Evolutionary conservation across 1,139 yeast species (phyloP).

Genomic region (Pichia sp.): DNA sequence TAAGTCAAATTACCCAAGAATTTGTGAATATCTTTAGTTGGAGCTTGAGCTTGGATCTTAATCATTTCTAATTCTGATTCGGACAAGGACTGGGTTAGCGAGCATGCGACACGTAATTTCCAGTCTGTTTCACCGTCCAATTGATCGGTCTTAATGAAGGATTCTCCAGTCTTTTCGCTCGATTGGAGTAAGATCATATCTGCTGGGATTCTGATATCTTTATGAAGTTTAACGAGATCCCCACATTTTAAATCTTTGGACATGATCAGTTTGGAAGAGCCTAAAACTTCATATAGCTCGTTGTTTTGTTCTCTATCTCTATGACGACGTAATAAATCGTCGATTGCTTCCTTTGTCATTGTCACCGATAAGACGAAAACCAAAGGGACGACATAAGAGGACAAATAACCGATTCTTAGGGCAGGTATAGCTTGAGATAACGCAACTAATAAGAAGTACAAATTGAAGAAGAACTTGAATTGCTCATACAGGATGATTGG

Average conservation of each 20-base stretch:
- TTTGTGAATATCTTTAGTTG: constrained; percentile 78
- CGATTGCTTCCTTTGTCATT: constrained; percentile 94
- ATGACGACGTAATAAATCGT: constrained; percentile 86
- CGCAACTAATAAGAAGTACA: constrained; percentile 90
- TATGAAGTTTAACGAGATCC: constrained; percentile 76
- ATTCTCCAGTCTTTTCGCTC: constrained; percentile 80
- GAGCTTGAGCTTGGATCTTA: constrained; percentile 68
- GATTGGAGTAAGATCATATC: constrained; percentile 85
- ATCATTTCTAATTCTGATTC: constrained; percentile 44
- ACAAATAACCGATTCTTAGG: constrained; percentile 86
- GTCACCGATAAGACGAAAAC: constrained; percentile 92
- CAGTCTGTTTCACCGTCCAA: constrained; percentile 99
- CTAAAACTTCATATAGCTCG: constrained; percentile 74
- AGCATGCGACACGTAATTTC: constrained; percentile 82
- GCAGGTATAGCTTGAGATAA: constrained; percentile 92
- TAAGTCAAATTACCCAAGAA: constrained; percentile 71
- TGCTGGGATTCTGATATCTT: constrained; percentile 89
- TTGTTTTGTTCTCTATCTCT: constrained; percentile 88
- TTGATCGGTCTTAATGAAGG: constrained; percentile 95
- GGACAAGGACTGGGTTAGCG: constrained; percentile 62
- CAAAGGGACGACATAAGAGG: constrained; percentile 91
- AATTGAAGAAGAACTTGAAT: constrained; percentile 93
- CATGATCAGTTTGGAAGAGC: constrained; percentile 47
- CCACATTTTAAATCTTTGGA: constrained; percentile 80
- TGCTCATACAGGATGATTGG: constrained; percentile 93